Evolutionary conservation across 805 yeast species (phyloP), one percentile per base, ranked within the genome.

Genomic region (Candida silvicultrix): DNA sequence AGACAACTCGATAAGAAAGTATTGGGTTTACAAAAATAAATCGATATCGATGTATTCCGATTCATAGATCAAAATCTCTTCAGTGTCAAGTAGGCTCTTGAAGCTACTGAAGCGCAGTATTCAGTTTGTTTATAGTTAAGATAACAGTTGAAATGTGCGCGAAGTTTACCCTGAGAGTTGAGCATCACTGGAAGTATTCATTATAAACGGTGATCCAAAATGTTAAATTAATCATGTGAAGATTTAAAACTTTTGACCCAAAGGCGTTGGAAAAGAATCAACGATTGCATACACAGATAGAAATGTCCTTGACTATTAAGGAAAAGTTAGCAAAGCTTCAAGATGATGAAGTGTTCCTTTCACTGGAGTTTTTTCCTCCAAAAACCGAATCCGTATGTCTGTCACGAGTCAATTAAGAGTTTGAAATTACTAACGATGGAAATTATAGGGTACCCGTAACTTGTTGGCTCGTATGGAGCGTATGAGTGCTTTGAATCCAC

Each of bases 291-390:
- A 65, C 58, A 81, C 85, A 47, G 94, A 94, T 62, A 71, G 68
- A 48, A 84, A 71, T 20, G 25, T 57, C 56, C 57, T 16, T 55
- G 15, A 56, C 62, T 1, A 54, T 69, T 40, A 65, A 59, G 42
- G 86, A 83, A 38, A 74, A 75, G 60, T 74, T 86, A 47, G 61
- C 65, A 37, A 59, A 67, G 0, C 66, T 80, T 50, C 64, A 62
- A 48, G 70, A 69, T 18, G 78, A 71, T 58, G 83, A 77, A 55
- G 76, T 75, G 44, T 87, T 82, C 62, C 79, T 88, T 56, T 90
- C 97, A 10, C 75, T 89, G 56, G 99, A 94, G 70, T 94, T 94
- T 65, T 94, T 94, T 69, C 99, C 99, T 7, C 99, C 99, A 21
- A 89, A 94, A 66, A 94, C 99, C 0, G 90, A 86, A 59, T 70